Conservation (phyloP, 148 eudicot genomes). For the Rhododendron kiyosumense region DNA sequence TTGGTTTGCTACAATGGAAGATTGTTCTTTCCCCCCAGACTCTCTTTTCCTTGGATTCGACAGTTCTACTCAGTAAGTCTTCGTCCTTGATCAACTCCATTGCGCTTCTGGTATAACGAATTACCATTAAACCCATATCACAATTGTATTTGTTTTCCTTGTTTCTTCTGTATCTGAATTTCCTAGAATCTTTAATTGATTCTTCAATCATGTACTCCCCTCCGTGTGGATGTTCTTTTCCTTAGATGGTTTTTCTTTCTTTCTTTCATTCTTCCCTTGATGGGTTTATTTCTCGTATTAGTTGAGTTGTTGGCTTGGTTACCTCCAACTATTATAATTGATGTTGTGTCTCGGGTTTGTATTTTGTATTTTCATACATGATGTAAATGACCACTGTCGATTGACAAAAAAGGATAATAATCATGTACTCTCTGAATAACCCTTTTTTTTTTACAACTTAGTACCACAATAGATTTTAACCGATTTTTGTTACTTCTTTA, state of each 20-base stretch:
- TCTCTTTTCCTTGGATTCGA: slow-evolving; percentile 73
- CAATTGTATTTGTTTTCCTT: not conserved
- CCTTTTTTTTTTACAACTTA: not conserved
- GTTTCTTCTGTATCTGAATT: not conserved
- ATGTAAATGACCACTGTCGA: not conserved
- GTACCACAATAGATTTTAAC: not conserved
- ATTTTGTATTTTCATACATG: no score
- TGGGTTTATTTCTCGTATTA: no score
- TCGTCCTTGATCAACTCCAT: not conserved
- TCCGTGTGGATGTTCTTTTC: no score
- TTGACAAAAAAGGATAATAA: no score
- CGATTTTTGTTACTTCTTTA: not conserved
- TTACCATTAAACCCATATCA: not conserved
- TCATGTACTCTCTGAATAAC: not conserved
- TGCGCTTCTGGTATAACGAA: not conserved
- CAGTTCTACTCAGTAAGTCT: slow-evolving; percentile 66
- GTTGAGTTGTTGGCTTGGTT: not conserved
- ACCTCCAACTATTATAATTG: not conserved
- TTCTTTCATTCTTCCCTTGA: no score
- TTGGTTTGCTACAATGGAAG: slow-evolving; percentile 39
- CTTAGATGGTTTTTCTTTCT: no score
- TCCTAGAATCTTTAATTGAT: not conserved
- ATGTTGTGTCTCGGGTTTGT: no score
- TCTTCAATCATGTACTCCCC: not conserved
- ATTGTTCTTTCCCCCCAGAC: slow-evolving; percentile 42